These are phyloP conservation scores for Metschnikowia borealis DNA, from an alignment of 805 yeast species.

Conservation along the genomic window DNA sequence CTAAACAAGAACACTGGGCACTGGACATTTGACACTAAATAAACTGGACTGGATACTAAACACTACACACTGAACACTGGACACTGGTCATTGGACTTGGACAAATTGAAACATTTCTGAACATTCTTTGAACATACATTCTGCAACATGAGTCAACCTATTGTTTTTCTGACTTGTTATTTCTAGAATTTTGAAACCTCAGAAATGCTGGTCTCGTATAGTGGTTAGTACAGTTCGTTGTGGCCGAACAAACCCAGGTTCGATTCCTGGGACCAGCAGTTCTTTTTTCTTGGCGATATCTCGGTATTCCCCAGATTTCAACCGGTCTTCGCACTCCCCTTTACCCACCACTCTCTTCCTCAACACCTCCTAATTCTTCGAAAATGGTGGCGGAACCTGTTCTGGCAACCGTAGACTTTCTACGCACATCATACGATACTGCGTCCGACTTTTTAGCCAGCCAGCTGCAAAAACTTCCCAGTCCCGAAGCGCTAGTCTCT, in stretches of 20 bases:
- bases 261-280: constrained; percentile 51
- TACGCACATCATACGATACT: constrained; percentile 21
- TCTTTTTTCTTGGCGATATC: constrained; percentile 13
- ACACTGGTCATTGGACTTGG: too few relatives aligned
- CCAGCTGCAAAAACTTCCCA: constrained; percentile 23
- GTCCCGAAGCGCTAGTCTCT: constrained; percentile 13
- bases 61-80: too few relatives aligned
- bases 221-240: constrained; percentile 49
- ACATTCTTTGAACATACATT: too few relatives aligned
- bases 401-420: constrained; percentile 31
- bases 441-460: constrained; percentile 21
- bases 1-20: neutral
- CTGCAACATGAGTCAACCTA: too few relatives aligned
- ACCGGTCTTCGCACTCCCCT: too few relatives aligned
- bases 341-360: neutral
- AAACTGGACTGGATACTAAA: too few relatives aligned
- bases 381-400: constrained; percentile 45
- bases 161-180: too few relatives aligned
- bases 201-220: constrained; percentile 43
- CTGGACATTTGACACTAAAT: too few relatives aligned
- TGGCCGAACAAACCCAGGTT: constrained; percentile 50
- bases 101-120: too few relatives aligned
- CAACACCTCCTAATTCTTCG: neutral
- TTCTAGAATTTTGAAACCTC: too few relatives aligned
- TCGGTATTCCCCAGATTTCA: too few relatives aligned